Conservation (phyloP, 129 eudicot genomes). For the Centrapalus pauciflorus region DNA sequence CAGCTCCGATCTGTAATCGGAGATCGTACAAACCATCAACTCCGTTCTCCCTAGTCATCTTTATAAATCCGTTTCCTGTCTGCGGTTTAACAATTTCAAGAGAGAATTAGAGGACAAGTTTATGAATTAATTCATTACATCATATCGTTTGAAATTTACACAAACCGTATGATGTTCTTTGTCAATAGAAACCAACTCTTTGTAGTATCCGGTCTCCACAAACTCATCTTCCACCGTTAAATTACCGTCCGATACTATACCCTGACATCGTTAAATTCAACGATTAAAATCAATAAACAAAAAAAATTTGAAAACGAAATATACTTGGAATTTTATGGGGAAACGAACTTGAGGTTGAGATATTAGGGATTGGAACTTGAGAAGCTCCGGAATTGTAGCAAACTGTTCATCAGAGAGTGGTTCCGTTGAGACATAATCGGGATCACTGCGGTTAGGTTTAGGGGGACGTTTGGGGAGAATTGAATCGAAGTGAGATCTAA, state of each 20-base stretch:
- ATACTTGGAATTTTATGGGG: not conserved
- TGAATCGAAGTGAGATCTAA: slow-evolving; percentile 49
- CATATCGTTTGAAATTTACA: not conserved
- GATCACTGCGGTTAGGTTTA: slow-evolving; percentile 66
- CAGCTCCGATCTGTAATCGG: slow-evolving; percentile 2
- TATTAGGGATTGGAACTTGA: slow-evolving; percentile 43
- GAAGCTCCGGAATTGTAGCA: slow-evolving; percentile 39
- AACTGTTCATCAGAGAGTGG: not conserved
- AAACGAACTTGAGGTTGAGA: slow-evolving; percentile 39
- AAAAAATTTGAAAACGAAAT: not conserved
- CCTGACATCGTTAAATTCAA: slow-evolving; percentile 1
- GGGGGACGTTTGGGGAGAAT: slow-evolving; percentile 54
- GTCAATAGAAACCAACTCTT: slow-evolving; percentile 43
- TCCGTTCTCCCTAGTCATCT: slow-evolving; percentile 26
- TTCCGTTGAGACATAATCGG: slow-evolving; percentile 31
- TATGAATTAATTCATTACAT: not conserved
- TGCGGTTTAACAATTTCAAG: slow-evolving; percentile 11
- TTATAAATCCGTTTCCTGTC: slow-evolving; percentile 71
- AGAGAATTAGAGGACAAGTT: not conserved
- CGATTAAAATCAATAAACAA: not conserved
- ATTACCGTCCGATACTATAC: slow-evolving; percentile 14
- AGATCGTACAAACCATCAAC: slow-evolving; percentile 7
- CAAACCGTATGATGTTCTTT: slow-evolving; percentile 61
- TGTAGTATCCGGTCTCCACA: slow-evolving; percentile 59
- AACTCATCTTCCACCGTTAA: slow-evolving; percentile 39